A percentile compares a stretch with the other conserved stretches of the same genome.
Evolutionary conservation across 2,329 filamentous ascomycete genomes (phyloP).

Genomic region (Colletotrichum lupini): DNA sequence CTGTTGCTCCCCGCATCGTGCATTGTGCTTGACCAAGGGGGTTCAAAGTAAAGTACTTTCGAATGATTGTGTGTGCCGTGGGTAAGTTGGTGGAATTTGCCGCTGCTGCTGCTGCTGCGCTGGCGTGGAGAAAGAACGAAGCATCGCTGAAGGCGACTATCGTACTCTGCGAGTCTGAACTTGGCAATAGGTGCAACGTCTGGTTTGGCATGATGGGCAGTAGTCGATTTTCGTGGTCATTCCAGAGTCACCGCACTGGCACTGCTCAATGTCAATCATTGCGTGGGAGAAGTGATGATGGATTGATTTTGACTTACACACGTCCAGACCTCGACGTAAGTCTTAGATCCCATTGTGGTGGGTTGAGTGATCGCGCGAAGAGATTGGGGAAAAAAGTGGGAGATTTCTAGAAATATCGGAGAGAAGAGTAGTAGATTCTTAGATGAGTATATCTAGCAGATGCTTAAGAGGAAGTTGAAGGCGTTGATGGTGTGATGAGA

Average conservation of each 20-base stretch:
- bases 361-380: neutral
- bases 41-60: neutral
- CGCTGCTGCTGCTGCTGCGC: too few relatives aligned
- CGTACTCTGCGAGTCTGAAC: neutral
- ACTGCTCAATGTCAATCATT: neutral
- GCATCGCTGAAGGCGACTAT: neutral
- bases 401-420: neutral
- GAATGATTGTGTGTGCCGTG: neutral
- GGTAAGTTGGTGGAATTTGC: neutral
- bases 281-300: too few relatives aligned
- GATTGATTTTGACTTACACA: constrained; percentile 11
- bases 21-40: neutral
- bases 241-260: constrained; percentile 27
- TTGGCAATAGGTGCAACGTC: neutral
- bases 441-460: neutral
- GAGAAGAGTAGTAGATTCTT: neutral
- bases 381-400: neutral
- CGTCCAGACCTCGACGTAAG: constrained; percentile 13
- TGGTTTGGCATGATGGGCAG: constrained; percentile 2
- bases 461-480: neutral
- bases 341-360: neutral
- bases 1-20: neutral
- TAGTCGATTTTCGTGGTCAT: constrained; percentile 9
- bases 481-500: neutral
- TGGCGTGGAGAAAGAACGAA: neutral